Evolutionary conservation across 495 filamentous ascomycete genomes (phyloP), one percentile per base, ranked within the genome.

Genomic region (Penicillium crystallinum): DNA sequence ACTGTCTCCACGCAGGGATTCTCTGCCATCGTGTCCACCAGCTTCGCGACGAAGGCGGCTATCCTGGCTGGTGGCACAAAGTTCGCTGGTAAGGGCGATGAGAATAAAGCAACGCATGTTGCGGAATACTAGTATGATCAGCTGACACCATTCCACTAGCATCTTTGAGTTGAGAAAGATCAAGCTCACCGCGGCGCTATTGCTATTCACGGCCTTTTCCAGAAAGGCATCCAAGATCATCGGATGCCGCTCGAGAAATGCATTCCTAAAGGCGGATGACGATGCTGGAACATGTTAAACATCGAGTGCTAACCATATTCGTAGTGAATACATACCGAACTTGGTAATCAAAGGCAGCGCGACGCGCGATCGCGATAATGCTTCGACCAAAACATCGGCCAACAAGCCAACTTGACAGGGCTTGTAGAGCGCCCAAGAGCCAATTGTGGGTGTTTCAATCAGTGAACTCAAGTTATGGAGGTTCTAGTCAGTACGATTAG

Each of bases 391-490:
- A 33, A 72, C 58, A 33, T 72, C 65, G 21, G 61, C 71, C 12
- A 81, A 46, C 23, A 64, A 42, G 2, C 63, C 66, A 18, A 77
- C 56, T 49, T 78, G 74, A 52, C 78, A 80, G 25, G 66, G 68
- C 52, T 79, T 80, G 37, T 62, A 67, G 15, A 58, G 46, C 9
- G 66, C 70, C 78, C 78, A 81, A 0, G 53, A 56, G 4, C 53
- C 53, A 3, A 79, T 46, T 6, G 45, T 47, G 4, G 36, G 18
- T 4, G 45, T 12, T 10, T 65, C 35, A 6, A 49, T 27, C 23
- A 56, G 19, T 15, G 67, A 54, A 1, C 67, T 51, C 8, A 74
- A 42, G 6, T 51, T 56, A 49, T 76, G 53, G 12, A 81, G 61
- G 29, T 69, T 67, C 77, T 81, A 56, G 3, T 25, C 7, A 21